These are phyloP conservation scores for Talaromyces sp. DNA, from an alignment of 2,329 filamentous ascomycete genomes.

Conservation along the genomic window DNA sequence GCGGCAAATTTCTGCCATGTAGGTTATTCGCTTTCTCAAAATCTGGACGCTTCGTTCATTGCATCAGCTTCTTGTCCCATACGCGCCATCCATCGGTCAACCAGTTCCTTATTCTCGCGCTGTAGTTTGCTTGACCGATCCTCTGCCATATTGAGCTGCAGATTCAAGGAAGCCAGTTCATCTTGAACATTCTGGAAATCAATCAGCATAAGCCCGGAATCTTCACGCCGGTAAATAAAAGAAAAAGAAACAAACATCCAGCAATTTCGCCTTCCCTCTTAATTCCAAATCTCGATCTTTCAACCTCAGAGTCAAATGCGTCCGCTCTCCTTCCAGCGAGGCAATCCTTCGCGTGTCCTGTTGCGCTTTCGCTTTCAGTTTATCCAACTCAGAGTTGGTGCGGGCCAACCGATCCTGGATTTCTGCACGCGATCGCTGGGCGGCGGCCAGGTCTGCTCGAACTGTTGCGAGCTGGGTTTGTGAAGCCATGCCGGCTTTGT, in stretches of 20 bases:
- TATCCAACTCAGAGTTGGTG: slow-evolving; percentile 59
- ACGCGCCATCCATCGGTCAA: slow-evolving; percentile 84
- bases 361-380: slow-evolving; percentile 55
- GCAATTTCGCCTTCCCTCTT: slow-evolving; percentile 72
- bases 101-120: slow-evolving; percentile 80
- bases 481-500: slow-evolving; percentile 1
- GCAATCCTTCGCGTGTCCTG: slow-evolving; percentile 58
- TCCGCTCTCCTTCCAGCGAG: slow-evolving; percentile 58
- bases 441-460: slow-evolving; percentile 67
- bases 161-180: slow-evolving; percentile 79
- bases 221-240: background rate
- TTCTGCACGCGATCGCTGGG: slow-evolving; percentile 67
- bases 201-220: slow-evolving; percentile 1
- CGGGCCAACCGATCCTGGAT: slow-evolving; percentile 59
- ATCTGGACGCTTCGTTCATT: slow-evolving; percentile 63
- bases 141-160: slow-evolving; percentile 83
- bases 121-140: slow-evolving; percentile 66
- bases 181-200: slow-evolving; percentile 70
- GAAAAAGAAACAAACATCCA: slow-evolving; percentile 54
- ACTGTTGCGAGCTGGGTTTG: slow-evolving; percentile 27
- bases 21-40: slow-evolving; percentile 20
- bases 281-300: slow-evolving; percentile 83
- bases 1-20: background rate
- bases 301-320: slow-evolving; percentile 59
- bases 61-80: slow-evolving; percentile 81